Evolutionary conservation across 139 green algal species (phyloP).

Genomic region (Micractinium conductrix): DNA sequence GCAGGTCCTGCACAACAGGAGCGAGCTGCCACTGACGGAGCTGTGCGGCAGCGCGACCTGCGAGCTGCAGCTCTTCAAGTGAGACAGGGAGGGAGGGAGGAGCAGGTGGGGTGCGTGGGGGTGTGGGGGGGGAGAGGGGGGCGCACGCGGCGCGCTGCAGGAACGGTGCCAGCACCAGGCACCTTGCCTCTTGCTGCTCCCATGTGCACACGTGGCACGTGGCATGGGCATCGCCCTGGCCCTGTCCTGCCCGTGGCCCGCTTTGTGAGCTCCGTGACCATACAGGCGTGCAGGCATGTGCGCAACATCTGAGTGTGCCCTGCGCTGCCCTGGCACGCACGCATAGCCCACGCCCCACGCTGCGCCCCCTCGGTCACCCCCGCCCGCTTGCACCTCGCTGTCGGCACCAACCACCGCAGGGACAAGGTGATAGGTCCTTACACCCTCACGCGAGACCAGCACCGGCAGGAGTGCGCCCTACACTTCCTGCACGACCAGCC

Average conservation of each 20-base stretch:
- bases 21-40: constrained; percentile 62
- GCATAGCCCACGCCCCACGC: too few relatives aligned
- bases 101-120: neutral
- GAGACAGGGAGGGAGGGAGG: neutral
- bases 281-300: too few relatives aligned
- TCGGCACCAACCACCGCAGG: constrained; percentile 1
- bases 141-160: neutral
- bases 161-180: neutral
- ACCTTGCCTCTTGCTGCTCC: neutral
- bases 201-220: neutral
- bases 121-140: too few relatives aligned
- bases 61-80: constrained; percentile 54
- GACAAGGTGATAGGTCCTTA: constrained; percentile 63
- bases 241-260: too few relatives aligned
- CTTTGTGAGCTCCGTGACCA: too few relatives aligned
- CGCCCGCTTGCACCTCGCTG: too few relatives aligned
- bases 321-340: too few relatives aligned
- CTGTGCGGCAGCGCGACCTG: constrained; percentile 45
- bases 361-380: too few relatives aligned
- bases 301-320: too few relatives aligned
- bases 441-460: constrained; percentile 46
- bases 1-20: constrained; percentile 69
- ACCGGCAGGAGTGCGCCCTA: constrained; percentile 47
- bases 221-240: neutral
- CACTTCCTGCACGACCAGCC: constrained; percentile 55